These are phyloP conservation scores for Elsinoe ampelina DNA, from an alignment of 2,329 filamentous ascomycete genomes.

Conservation along the genomic window DNA sequence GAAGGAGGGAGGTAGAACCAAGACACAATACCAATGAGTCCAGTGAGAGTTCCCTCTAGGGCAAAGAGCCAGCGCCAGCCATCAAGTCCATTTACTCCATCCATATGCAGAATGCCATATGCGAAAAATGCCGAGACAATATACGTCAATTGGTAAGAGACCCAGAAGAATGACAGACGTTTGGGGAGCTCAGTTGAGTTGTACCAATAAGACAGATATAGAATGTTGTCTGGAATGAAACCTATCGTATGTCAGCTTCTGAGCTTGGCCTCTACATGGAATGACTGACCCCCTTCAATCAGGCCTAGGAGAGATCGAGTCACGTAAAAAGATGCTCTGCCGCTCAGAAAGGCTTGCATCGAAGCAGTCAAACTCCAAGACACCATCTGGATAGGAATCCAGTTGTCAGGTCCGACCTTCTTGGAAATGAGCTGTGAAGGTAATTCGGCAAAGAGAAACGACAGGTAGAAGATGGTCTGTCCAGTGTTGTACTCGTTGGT, in stretches of 20 bases:
- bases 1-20: conserved; percentile 36
- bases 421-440: conserved; percentile 44
- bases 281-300: conserved; percentile 25
- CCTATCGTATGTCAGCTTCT: background rate
- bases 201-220: conserved; percentile 36
- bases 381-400: conserved; percentile 31
- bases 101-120: conserved; percentile 24
- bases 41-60: conserved; percentile 26
- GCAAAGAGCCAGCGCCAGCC: conserved; percentile 25
- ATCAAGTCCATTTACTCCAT: conserved; percentile 20
- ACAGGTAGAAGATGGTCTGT: conserved; percentile 33
- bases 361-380: conserved; percentile 29
- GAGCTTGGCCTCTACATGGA: conserved; percentile 17
- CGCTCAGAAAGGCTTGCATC: conserved; percentile 29
- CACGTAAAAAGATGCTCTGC: conserved; percentile 22
- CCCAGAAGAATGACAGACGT: conserved; percentile 36
- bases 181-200: conserved; percentile 33
- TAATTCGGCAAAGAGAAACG: conserved; percentile 41
- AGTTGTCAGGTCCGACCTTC: conserved; percentile 41
- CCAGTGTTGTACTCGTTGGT: conserved; percentile 26
- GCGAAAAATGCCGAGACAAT: conserved; percentile 26
- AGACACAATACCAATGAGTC: conserved; percentile 23
- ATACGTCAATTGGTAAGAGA: conserved; percentile 22
- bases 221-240: conserved; percentile 28
- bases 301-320: conserved; percentile 21